phyloP scores from a whole-genome alignment of 2,329 filamentous ascomycete species.

The Colletotrichum sp. region DNA sequence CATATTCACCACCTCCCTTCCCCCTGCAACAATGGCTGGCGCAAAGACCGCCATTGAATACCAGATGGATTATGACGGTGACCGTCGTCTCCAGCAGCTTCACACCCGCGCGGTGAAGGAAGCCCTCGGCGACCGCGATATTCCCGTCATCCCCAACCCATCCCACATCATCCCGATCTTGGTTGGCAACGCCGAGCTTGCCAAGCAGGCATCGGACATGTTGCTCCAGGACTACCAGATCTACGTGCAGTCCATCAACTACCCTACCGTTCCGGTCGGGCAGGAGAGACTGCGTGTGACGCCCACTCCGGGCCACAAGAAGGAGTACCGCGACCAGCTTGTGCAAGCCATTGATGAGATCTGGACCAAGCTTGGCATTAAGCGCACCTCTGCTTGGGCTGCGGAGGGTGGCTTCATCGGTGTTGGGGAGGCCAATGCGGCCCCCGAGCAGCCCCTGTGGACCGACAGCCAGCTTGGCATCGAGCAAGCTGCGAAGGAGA shows the following conservation, averaged over 20 bases:
- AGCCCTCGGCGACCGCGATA: slow-evolving; percentile 76
- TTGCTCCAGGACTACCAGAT: slow-evolving; percentile 89
- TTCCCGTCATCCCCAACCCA: slow-evolving; percentile 97
- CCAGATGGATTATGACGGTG: slow-evolving; percentile 83
- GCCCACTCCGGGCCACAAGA: slow-evolving; percentile 89
- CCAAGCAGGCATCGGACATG: slow-evolving; percentile 91
- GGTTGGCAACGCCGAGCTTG: slow-evolving; percentile 91
- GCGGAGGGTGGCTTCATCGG: slow-evolving; percentile 92
- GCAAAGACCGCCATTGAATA: slow-evolving; percentile 92
- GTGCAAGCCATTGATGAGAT: slow-evolving; percentile 84
- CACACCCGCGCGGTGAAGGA: slow-evolving; percentile 96
- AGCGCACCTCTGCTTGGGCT: slow-evolving; percentile 92
- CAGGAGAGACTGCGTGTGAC: slow-evolving; percentile 97
- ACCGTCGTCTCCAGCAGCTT: slow-evolving; percentile 90
- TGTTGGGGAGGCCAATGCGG: slow-evolving; percentile 75
- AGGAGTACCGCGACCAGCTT: slow-evolving; percentile 84
- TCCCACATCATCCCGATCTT: slow-evolving; percentile 95
- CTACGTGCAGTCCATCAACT: slow-evolving; percentile 99
- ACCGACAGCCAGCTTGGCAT: slow-evolving; percentile 87
- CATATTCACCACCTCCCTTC: slow-evolving; percentile 97
- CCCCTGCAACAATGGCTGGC: slow-evolving; percentile 95
- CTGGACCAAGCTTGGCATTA: slow-evolving; percentile 87
- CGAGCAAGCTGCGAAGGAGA: slow-evolving; percentile 66
- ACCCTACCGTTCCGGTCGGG: slow-evolving; percentile 96
- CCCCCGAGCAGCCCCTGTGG: slow-evolving; percentile 79